A percentile compares a stretch with the other conserved stretches of the same genome.
Evolutionary conservation across 768 basidiomycete species (phyloP).

Genomic region (Termitomyces titanicus): DNA sequence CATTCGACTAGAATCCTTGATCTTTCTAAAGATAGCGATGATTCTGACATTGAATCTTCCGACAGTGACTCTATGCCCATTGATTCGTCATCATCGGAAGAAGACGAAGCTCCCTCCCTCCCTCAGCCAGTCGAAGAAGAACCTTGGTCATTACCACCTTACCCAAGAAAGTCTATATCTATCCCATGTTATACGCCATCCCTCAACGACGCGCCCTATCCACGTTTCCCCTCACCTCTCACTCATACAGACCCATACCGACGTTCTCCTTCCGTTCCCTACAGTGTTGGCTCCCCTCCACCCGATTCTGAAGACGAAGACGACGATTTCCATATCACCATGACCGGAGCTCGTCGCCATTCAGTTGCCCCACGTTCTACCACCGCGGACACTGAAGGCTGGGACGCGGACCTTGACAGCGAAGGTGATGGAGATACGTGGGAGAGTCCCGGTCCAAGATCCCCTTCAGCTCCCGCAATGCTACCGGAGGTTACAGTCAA

Average conservation of each 20-base stretch:
- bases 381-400: conserved; percentile 32
- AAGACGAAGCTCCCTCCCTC: conserved; percentile 14
- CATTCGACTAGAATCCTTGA: conserved; percentile 26
- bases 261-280: conserved; percentile 58
- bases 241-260: conserved; percentile 28
- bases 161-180: conserved; percentile 54
- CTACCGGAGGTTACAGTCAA: conserved; percentile 42
- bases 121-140: conserved; percentile 27
- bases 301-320: conserved; percentile 69
- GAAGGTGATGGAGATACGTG: conserved; percentile 60
- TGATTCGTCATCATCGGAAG: conserved; percentile 39
- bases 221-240: conserved; percentile 24
- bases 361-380: conserved; percentile 22
- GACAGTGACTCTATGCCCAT: conserved; percentile 43
- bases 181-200: conserved; percentile 54
- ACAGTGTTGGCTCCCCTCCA: conserved; percentile 61
- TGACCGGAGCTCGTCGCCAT: conserved; percentile 35
- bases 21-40: conserved; percentile 37
- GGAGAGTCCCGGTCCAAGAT: conserved; percentile 63
- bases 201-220: conserved; percentile 29
- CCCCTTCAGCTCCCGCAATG: conserved; percentile 52
- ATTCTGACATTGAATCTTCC: conserved; percentile 27
- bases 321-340: conserved; percentile 43
- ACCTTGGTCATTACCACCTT: conserved; percentile 51
- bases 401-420: conserved; percentile 46